Evolutionary conservation across 139 green algal genomes (phyloP), one percentile per base, ranked within the genome.

Genomic region (Mychonastes homosphaera): DNA sequence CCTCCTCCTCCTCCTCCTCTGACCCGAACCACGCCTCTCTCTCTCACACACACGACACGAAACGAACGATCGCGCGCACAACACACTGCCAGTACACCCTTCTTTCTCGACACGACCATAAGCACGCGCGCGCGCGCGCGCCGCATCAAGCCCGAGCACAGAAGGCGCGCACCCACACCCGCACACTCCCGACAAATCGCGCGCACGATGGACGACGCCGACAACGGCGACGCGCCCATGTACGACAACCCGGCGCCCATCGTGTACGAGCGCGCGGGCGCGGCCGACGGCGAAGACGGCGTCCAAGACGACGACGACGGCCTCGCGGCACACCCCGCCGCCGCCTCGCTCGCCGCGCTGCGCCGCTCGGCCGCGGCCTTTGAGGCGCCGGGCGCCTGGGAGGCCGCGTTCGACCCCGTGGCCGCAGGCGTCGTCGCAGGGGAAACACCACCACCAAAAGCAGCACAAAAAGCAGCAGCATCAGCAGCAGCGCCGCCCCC

Each of bases 211-310:
- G 40, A 53, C 8, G 55, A 63, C 5, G 52, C 55, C 5, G 55
- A 63, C 19, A 39, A 62, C 9, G 55, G 52, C 29, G 55, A 63
- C 40, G 55, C 52, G 2, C n/a, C n/a, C 16, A n/a, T n/a, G n/a
- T n/a, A n/a, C n/a, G 13, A 28, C n/a, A 12, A 52, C 23, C 13
- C n/a, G 44, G 48, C 15, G 15, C 30, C 10, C 19, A 63, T 45
- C 26, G 32, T 43, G 40, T 52, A 24, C 45, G 29, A 24, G 16
- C 30, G 45, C 18, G 47, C 27, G 12, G 21, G 23, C 12, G 7
- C 23, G 23, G 23, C 8, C 10, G 47, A 33, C 27, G 5, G 47
- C 27, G 21, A 35, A 26, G 28, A 32, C 33, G 26, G 35, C 27
- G 27, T 23, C 27, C 47, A 33, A 27, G 26, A 53, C 27, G 27